Percentiles rank a stretch among this genome's conserved stretches.
Evolutionary conservation across 176 grass and related monocot genomes (phyloP).

Genomic region (Coix lacrymajobi): DNA sequence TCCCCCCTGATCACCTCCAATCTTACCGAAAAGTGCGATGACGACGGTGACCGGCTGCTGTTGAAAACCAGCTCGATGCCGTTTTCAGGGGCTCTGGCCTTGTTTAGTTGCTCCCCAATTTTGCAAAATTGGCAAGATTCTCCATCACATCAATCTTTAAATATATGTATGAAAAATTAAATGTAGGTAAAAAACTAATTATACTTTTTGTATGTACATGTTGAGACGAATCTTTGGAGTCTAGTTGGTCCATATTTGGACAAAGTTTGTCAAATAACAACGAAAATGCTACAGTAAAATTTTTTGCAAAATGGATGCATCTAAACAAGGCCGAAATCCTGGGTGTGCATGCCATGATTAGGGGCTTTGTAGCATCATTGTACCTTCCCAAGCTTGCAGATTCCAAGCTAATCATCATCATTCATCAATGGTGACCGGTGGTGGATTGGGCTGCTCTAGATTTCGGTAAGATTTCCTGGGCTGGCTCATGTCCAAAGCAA

Average conservation of each 20-base stretch:
- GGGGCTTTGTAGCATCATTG: constrained; percentile 35
- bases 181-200: too few relatives aligned
- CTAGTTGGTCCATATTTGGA: too few relatives aligned
- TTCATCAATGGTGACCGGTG: constrained; percentile 22
- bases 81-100: neutral
- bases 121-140: too few relatives aligned
- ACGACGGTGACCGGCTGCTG: neutral
- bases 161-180: too few relatives aligned
- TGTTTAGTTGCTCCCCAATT: too few relatives aligned
- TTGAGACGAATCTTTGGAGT: too few relatives aligned
- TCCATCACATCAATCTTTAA: too few relatives aligned
- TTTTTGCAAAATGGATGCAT: too few relatives aligned
- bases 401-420: constrained; percentile 46
- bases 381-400: constrained; percentile 27
- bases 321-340: too few relatives aligned
- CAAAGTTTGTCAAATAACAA: too few relatives aligned
- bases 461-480: constrained; percentile 40
- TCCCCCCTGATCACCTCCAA: constrained; percentile 18
- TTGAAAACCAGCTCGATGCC: constrained; percentile 32
- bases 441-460: constrained; percentile 48
- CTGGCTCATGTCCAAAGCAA: constrained; percentile 26
- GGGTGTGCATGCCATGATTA: constrained; percentile 42
- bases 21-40: constrained; percentile 19
- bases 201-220: too few relatives aligned
- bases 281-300: too few relatives aligned